Base-by-base conservation (phyloP, 2,329 filamentous ascomycete species). In the Setomelanomma holmii region DNA sequence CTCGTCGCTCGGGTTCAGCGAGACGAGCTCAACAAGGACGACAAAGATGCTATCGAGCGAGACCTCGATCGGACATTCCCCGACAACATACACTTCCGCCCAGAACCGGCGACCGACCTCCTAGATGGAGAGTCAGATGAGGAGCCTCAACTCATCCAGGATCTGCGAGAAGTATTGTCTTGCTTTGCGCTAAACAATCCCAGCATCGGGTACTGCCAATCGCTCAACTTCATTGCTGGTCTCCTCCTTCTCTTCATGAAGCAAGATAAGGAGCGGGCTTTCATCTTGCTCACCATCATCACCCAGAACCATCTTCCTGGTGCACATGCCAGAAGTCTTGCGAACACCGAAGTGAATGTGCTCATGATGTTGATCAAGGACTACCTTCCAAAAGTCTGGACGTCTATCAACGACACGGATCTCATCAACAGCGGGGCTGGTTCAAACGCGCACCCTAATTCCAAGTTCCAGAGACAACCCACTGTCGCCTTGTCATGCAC, bases 1-100 rank as follows among this genome's bases (percentile, higher is more conserved):
- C 78, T 96, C 34, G 79, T 95, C 24, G 79, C 83, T 49, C 81
- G 84, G 55, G 86, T 90, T 27, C 88, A 89, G 67, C 80, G 84
- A 0, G 83, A 80, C 14, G 78, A 79, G 49, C 79, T 88, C n/a
- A 85, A 78, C 63, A 83, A 87, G 60, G 85, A 90, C 45, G 91
- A 97, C 64, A 83, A 88, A 38, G 93, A 98, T 68, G 89, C 93
- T 43, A 96, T 98, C 65, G 93, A 98, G 77, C 87, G 93, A 41
- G 93, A 98, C 74, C 80, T 98, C 19, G 90, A 97, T 76, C 86
- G 93, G 35, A 97, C 93, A 0, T 98, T 97, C 67, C 93, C 93
- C 0, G 93, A 98, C 77, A 97, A 98, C 64, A 83, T 96, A 49
- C 87, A 86, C 60, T 98, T 97, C 78, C 95, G 95, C 67, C 89